phyloP scores from a whole-genome alignment of 345 rosid genomes.

The Litchi chinensis region DNA sequence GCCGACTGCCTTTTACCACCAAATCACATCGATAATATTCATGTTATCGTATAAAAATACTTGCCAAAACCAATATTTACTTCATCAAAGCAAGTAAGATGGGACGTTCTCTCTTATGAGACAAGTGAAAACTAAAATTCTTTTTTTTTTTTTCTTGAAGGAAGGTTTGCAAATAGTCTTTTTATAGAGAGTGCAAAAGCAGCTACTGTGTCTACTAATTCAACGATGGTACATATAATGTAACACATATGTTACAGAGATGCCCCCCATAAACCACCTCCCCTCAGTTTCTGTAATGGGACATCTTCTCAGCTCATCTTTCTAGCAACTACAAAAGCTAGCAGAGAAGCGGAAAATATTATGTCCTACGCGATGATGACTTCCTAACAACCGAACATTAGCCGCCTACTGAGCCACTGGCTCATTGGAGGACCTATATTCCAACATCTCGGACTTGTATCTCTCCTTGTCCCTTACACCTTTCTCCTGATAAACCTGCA shows the following conservation, averaged over 20 bases:
- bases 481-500: constrained; percentile 74
- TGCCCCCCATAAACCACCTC: background rate
- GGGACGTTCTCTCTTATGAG: too few relatives aligned
- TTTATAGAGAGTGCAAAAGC: background rate
- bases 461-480: constrained; percentile 74
- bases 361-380: background rate
- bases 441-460: constrained; percentile 68
- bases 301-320: background rate
- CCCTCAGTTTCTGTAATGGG: background rate
- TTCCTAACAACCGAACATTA: background rate
- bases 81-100: too few relatives aligned
- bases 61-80: background rate
- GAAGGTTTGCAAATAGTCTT: background rate
- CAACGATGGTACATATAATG: background rate
- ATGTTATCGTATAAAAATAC: too few relatives aligned
- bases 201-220: background rate
- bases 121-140: too few relatives aligned
- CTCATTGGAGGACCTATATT: constrained; percentile 49
- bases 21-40: too few relatives aligned
- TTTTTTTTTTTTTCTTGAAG: too few relatives aligned
- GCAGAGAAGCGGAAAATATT: background rate
- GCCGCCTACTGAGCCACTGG: constrained; percentile 25
- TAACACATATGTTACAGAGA: constrained; percentile 6
- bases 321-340: background rate
- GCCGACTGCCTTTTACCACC: too few relatives aligned